Percentiles rank a stretch among this genome's conserved stretches.
phyloP scores from a whole-genome alignment of 345 rosid species.

The Syzygium aromaticum region DNA sequence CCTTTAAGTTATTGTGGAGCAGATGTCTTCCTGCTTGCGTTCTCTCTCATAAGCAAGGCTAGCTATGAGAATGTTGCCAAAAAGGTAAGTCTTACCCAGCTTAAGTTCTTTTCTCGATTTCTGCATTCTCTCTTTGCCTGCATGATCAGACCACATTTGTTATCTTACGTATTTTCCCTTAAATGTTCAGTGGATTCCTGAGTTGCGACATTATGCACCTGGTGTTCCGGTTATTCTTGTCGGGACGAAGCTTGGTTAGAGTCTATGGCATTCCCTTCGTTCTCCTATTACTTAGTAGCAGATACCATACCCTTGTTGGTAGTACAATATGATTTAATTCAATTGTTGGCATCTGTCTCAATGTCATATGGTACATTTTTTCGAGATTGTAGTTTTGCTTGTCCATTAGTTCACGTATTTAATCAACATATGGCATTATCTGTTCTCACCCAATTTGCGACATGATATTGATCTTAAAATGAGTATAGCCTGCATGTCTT shows the following conservation, averaged over 20 bases:
- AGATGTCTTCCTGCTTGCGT: constrained; percentile 37
- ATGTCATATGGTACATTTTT: neutral
- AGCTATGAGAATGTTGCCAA: constrained; percentile 37
- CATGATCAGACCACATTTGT: neutral
- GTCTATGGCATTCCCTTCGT: constrained; percentile 1
- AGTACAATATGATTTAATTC: neutral
- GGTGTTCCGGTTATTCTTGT: constrained; percentile 81
- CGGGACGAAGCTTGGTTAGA: constrained; percentile 78
- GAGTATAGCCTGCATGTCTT: neutral
- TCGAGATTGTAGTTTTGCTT: neutral
- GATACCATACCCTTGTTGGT: neutral
- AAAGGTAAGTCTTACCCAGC: constrained; percentile 11
- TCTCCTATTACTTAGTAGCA: neutral
- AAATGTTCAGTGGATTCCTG: constrained; percentile 34
- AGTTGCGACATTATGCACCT: constrained; percentile 39
- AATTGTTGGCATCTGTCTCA: neutral
- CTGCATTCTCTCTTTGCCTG: neutral
- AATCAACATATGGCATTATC: neutral
- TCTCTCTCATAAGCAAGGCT: constrained; percentile 39
- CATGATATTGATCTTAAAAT: neutral
- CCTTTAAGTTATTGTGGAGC: constrained; percentile 45
- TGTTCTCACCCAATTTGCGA: neutral
- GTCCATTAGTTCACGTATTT: neutral
- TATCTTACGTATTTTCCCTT: neutral
- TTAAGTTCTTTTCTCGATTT: neutral